Percentiles rank a stretch among this genome's conserved stretches.
These are phyloP conservation scores for Sporisorium iseilematis-ciliati DNA, from an alignment of 1,284 basidiomycete genomes.

Conservation along the genomic window DNA sequence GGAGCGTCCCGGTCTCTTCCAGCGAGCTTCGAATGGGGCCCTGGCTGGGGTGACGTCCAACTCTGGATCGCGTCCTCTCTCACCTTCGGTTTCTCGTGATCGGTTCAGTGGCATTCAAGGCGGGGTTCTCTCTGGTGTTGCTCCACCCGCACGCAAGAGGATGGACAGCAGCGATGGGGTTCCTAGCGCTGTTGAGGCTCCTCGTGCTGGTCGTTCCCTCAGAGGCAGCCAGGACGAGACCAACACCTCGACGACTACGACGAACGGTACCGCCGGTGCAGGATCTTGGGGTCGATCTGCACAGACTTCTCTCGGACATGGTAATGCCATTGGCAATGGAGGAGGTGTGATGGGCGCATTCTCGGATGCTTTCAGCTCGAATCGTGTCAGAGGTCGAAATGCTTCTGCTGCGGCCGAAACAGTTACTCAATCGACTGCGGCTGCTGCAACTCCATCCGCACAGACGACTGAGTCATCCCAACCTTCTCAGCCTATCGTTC, in stretches of 20 bases:
- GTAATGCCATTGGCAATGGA: constrained; percentile 7
- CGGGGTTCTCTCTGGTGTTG: constrained; percentile 59
- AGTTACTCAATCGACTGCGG: constrained; percentile 5
- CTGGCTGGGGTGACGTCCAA: constrained; percentile 31
- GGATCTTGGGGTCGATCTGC: constrained; percentile 34
- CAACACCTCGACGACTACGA: constrained; percentile 7
- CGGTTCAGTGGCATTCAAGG: constrained; percentile 61
- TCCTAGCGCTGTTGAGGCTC: constrained; percentile 8
- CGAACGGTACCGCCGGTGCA: constrained; percentile 14
- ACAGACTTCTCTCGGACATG: constrained; percentile 16
- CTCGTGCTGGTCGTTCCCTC: constrained; percentile 23
- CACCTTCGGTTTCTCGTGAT: constrained; percentile 52
- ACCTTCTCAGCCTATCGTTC: constrained; percentile 43
- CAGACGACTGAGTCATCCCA: constrained; percentile 1
- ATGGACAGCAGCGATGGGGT: constrained; percentile 57
- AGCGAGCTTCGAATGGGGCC: constrained; percentile 49
- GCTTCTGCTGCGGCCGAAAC: constrained; percentile 21
- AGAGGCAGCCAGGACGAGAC: constrained; percentile 30
- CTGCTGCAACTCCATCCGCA: constrained; percentile 7
- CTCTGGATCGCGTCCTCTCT: constrained; percentile 39
- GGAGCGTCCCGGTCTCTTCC: constrained; percentile 58
- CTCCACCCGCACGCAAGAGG: constrained; percentile 52
- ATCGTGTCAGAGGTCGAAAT: constrained; percentile 32
- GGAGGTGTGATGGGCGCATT: constrained; percentile 20
- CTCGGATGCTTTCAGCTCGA: constrained; percentile 52